Conservation (phyloP, 768 basidiomycete species). For the Chlorophyllum brunneum region DNA sequence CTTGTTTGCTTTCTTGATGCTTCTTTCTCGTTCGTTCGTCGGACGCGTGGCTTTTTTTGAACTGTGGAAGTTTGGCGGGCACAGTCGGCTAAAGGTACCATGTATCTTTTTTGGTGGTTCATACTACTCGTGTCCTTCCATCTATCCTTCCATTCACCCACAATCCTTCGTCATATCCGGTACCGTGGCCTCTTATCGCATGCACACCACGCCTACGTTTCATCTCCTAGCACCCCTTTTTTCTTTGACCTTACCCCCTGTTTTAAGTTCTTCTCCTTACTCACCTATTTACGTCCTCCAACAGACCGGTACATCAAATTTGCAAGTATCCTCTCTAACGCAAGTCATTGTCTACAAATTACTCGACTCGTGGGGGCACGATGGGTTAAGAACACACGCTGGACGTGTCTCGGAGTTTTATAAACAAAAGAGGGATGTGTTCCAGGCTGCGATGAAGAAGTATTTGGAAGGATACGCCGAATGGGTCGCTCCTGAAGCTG, state of each 20-base stretch:
- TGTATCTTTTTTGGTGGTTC: too few relatives aligned
- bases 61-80: too few relatives aligned
- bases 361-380: conserved; percentile 69
- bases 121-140: too few relatives aligned
- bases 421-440: conserved; percentile 66
- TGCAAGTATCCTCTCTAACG: conserved; percentile 62
- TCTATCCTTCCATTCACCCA: too few relatives aligned
- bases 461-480: conserved; percentile 77
- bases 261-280: not conserved
- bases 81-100: too few relatives aligned
- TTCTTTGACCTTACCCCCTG: not conserved
- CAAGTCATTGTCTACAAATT: conserved; percentile 60
- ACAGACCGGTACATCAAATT: conserved; percentile 63
- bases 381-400: conserved; percentile 70
- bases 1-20: too few relatives aligned
- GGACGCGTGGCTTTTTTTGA: too few relatives aligned
- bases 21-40: too few relatives aligned
- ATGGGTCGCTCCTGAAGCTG: conserved; percentile 68
- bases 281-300: not conserved
- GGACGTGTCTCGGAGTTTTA: conserved; percentile 71
- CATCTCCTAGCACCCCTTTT: not conserved
- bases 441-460: conserved; percentile 70
- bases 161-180: too few relatives aligned
- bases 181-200: too few relatives aligned
- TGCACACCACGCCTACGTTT: too few relatives aligned